A percentile compares a stretch with the other conserved stretches of the same genome.
Evolutionary conservation across 2,329 filamentous ascomycete genomes (phyloP).

Genomic region (Diplodia seriata): DNA sequence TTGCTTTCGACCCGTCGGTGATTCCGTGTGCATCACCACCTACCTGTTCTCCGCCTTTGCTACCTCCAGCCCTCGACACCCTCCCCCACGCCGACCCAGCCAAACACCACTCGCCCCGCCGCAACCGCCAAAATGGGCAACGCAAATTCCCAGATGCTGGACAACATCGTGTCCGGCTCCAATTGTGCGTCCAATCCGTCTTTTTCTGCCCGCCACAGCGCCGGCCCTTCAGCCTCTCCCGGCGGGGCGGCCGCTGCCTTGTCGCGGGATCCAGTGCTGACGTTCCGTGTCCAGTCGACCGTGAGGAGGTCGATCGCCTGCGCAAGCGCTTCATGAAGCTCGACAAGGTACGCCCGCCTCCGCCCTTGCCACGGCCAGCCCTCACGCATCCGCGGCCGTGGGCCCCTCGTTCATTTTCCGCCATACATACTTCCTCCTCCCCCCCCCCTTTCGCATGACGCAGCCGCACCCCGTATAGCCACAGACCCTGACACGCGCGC

Average conservation of each 20-base stretch:
- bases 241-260: neutral
- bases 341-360: slow-evolving; percentile 74
- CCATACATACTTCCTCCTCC: neutral
- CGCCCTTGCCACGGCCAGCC: slow-evolving; percentile 1
- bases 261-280: slow-evolving; percentile 26
- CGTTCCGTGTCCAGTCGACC: slow-evolving; percentile 72
- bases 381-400: neutral
- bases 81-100: slow-evolving; percentile 32
- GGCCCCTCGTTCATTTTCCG: neutral
- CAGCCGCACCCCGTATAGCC: neutral
- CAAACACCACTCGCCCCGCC: neutral
- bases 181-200: slow-evolving; percentile 73
- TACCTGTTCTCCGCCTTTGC: slow-evolving; percentile 1
- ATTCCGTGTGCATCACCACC: slow-evolving; percentile 12
- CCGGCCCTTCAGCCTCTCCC: slow-evolving; percentile 10
- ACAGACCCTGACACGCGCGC: neutral
- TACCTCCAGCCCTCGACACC: slow-evolving; percentile 34
- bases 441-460: neutral
- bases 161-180: slow-evolving; percentile 93
- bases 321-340: slow-evolving; percentile 99
- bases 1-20: neutral
- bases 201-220: neutral
- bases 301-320: slow-evolving; percentile 94
- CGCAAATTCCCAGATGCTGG: slow-evolving; percentile 74
- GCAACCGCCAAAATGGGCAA: slow-evolving; percentile 56